Conservation (phyloP, 129 eudicot genomes). For the Ambrosia trifida region DNA sequence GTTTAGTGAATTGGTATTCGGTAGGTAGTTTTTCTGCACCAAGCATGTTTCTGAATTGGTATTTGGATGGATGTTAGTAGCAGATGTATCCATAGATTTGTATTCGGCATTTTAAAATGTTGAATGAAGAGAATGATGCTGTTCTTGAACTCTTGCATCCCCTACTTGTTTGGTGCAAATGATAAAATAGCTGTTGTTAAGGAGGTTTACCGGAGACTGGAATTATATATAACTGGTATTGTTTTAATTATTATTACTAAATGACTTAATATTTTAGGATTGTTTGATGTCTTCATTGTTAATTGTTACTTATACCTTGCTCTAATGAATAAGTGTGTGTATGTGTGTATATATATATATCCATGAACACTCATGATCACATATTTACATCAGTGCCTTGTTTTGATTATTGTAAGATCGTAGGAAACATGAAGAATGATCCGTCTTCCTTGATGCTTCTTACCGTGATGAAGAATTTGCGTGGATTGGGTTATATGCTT, state of each 20-base stretch:
- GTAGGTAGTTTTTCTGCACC: conserved; percentile 2
- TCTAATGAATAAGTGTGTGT: conserved; percentile 9
- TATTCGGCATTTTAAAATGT: not conserved
- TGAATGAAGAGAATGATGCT: not conserved
- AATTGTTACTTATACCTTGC: conserved; percentile 7
- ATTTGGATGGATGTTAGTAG: conserved; percentile 14
- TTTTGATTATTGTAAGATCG: conserved; percentile 64
- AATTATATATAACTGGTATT: not conserved
- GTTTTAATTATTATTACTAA: conserved; percentile 1
- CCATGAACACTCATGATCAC: conserved; percentile 24
- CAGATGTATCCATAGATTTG: not conserved
- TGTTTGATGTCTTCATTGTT: not conserved
- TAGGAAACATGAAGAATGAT: conserved; percentile 79
- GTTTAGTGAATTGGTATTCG: conserved; percentile 8
- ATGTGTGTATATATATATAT: conserved; percentile 8
- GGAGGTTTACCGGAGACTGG: not conserved
- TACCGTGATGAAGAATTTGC: conserved; percentile 75
- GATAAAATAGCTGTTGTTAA: not conserved
- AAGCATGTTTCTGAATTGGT: not conserved
- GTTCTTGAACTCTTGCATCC: not conserved
- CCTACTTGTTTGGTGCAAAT: not conserved
- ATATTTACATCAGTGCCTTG: conserved; percentile 35
- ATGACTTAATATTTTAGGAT: not conserved
- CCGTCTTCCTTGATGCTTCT: conserved; percentile 78
- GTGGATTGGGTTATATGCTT: conserved; percentile 58